Percentiles rank a stretch among this genome's conserved stretches.
Conservation (phyloP, 257 asterid species). For the Capsicum pubescens region DNA sequence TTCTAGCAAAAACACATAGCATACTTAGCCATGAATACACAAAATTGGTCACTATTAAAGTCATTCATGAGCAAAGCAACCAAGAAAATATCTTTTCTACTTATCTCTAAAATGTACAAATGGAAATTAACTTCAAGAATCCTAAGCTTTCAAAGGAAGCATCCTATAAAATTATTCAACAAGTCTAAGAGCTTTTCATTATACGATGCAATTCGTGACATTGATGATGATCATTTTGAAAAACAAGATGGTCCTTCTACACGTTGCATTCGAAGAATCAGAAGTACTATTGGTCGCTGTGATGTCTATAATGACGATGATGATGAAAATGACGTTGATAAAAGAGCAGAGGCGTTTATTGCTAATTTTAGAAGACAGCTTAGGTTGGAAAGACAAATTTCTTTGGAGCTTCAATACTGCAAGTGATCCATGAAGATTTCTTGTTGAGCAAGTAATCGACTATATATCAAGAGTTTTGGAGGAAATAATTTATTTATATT, state of each 20-base stretch:
- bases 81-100: background rate
- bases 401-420: background rate
- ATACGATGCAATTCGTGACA: background rate
- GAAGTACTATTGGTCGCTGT: background rate
- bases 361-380: slow-evolving; percentile 17
- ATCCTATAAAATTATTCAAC: slow-evolving; percentile 1
- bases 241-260: background rate
- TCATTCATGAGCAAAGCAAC: background rate
- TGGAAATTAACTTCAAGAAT: background rate
- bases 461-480: background rate
- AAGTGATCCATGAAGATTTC: background rate
- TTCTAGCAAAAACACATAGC: background rate
- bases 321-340: background rate
- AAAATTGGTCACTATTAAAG: background rate
- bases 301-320: background rate
- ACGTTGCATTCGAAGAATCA: slow-evolving; percentile 11
- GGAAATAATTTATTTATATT: background rate
- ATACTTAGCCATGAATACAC: background rate
- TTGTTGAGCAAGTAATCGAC: background rate
- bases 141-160: background rate
- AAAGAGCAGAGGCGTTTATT: slow-evolving; percentile 7
- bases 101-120: background rate
- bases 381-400: slow-evolving; percentile 2
- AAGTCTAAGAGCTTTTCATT: background rate
- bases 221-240: slow-evolving; percentile 2